These are phyloP conservation scores for bread wheat (Triticum aestivum) DNA, from an alignment of 176 grass and related monocot species.

Conservation along the genomic window IWGSC_CS_RefSeq_v2.1 NC_057811.1:143794155-143794654, in stretches of 20 bases:
- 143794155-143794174: conserved; percentile 18
- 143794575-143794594: background rate
- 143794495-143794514: background rate
- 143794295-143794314: conserved; percentile 46
- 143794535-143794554: background rate
- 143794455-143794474: background rate
- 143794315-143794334: background rate
- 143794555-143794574: background rate
- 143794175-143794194: conserved; percentile 19
- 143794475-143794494: background rate
- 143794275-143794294: conserved; percentile 56
- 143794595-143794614: background rate
- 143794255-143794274: conserved; percentile 53
- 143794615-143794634: background rate
- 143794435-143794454: background rate
- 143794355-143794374: background rate
- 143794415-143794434: background rate
- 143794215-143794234: conserved; percentile 38
- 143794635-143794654: background rate
- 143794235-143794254: conserved; percentile 25
- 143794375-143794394: background rate
- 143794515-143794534: background rate
- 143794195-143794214: conserved; percentile 38
- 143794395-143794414: no score
- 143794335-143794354: background rate